Base-by-base conservation (phyloP, 2,329 filamentous ascomycete genomes). In the Phoma sp. region DNA sequence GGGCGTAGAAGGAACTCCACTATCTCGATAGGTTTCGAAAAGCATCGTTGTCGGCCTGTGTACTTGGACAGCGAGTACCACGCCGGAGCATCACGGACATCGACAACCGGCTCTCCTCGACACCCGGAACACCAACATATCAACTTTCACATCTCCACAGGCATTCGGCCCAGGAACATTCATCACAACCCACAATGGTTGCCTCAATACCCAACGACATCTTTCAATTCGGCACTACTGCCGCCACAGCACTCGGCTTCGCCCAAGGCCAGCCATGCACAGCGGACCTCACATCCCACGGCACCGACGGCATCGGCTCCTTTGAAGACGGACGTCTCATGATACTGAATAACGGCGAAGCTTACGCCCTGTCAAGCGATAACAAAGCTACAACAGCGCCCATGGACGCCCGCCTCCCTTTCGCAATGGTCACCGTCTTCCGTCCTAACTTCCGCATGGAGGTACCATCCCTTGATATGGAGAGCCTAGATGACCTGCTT, bases 171-270 rank as follows among this genome's bases (percentile, higher is more conserved):
- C 7, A 7, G 7, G 20, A 9, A 11, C 15, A 37, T 2, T n/a
- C n/a, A 53, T 7, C n/a, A n/a, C n/a, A n/a, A n/a, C n/a, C n/a
- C 40, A 45, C 10, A 21, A 77, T 77, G 75, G 67, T 70, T 38
- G 66, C 63, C 47, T 73, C 74, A 21, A 75, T 77, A 21, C 77
- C 77, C 29, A 79, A 79, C 67, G 77, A 78, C 60, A 75, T 79
- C 57, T 78, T 76, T 59, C 77, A 78, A 53, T 78, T 74, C 66
- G 77, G 75, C 26, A 72, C 76, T 18, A 63, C 61, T 25, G 65
- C 73, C 10, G 77, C 77, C 18, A 69, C 73, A 47, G 65, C 67
- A 10, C 66, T 69, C 12, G 74, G 74, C 12, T 74, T 77, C 42
- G 71, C 64, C 29, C 66, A 56, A 28, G 67, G 67, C 61, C 56